Base-by-base conservation (phyloP, 2,329 filamentous ascomycete genomes). In the Claviceps sp. region DNA sequence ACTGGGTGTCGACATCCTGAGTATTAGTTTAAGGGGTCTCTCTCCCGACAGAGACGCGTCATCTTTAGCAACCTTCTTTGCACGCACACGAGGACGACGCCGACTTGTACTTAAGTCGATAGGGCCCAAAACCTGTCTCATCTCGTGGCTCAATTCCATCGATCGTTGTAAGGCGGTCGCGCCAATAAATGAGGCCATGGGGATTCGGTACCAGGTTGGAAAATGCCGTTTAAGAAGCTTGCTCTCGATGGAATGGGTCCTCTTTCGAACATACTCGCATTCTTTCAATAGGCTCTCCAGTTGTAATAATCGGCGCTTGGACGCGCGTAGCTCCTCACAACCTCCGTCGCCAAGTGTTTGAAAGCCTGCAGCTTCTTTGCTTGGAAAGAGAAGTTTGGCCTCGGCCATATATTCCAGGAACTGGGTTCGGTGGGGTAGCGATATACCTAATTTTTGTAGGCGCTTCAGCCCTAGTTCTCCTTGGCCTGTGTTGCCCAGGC, bases 271-370 rank as follows among this genome's bases (percentile, higher is more conserved):
- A 24, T 56, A 52, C 3, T 57, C 59, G 45, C 60, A 60, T 50
- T 69, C 67, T 44, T 64, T 68, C 58, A 55, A 60, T 14, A 69
- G 37, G 47, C 64, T 64, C 55, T 68, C 66, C 7, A 68, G 48
- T 51, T 66, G 66, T 6, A 69, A 55, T 1, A 66, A 19, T 34
- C 61, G 57, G 53, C 62, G 65, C 50, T 56, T 59, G 24, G 54
- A 55, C 1, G 51, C 50, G n/a, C 19, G 50, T 4, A 55, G 17
- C 8, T 49, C 46, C 11, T 44, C 38, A 8, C 51, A 39, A 4
- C 30, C 5, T 24, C 30, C 42, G 3, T 45, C 16, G 1, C 4
- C 41, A 6, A 43, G 48, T 14, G 11, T 40, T 11, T 44, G 47
- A 41, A 40, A 41, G 48, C 19, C 34, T 17, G 38, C 41, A 1